Percentiles rank a stretch among this genome's conserved stretches.
These are phyloP conservation scores for Cupressus sempervirens DNA, from an alignment of 75 land plant genomes.

Conservation along the genomic window DNA sequence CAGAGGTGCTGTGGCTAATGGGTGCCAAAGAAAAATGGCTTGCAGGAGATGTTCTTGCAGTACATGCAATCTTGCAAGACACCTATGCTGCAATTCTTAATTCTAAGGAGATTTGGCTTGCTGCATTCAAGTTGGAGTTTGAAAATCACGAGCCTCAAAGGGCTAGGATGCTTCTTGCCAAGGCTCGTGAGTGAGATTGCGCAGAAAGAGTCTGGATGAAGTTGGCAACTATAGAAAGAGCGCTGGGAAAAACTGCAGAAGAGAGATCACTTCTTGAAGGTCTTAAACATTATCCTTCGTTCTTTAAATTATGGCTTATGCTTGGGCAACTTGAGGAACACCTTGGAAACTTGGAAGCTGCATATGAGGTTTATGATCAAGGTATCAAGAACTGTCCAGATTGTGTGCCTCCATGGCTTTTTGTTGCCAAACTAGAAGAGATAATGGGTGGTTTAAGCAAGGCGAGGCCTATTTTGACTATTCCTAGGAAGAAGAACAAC, in stretches of 20 bases:
- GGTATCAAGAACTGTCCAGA: slow-evolving; percentile 72
- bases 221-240: slow-evolving; percentile 92
- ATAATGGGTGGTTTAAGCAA: too few relatives aligned
- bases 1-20: slow-evolving; percentile 97
- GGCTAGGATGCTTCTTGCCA: slow-evolving; percentile 82
- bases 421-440: slow-evolving; percentile 73
- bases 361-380: slow-evolving; percentile 59
- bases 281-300: slow-evolving; percentile 57
- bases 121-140: slow-evolving; percentile 95
- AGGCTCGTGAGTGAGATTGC: slow-evolving; percentile 84
- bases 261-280: slow-evolving; percentile 83
- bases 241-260: slow-evolving; percentile 65
- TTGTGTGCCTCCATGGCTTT: slow-evolving; percentile 85
- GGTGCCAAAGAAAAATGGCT: slow-evolving; percentile 99
- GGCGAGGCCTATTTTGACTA: slow-evolving; percentile 79
- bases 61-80: slow-evolving; percentile 82
- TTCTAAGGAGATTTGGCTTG: slow-evolving; percentile 96
- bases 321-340: slow-evolving; percentile 87
- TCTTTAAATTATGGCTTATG: slow-evolving; percentile 91
- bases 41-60: slow-evolving; percentile 92
- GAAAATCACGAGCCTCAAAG: slow-evolving; percentile 94
- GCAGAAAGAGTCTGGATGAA: slow-evolving; percentile 98
- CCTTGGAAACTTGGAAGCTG: slow-evolving; percentile 48
- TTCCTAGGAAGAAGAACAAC: slow-evolving; percentile 85
- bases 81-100: slow-evolving; percentile 93